Evolutionary conservation across 2,329 filamentous ascomycete species (phyloP), one percentile per base, ranked within the genome.

Genomic region (Aspergillaceae sp.): DNA sequence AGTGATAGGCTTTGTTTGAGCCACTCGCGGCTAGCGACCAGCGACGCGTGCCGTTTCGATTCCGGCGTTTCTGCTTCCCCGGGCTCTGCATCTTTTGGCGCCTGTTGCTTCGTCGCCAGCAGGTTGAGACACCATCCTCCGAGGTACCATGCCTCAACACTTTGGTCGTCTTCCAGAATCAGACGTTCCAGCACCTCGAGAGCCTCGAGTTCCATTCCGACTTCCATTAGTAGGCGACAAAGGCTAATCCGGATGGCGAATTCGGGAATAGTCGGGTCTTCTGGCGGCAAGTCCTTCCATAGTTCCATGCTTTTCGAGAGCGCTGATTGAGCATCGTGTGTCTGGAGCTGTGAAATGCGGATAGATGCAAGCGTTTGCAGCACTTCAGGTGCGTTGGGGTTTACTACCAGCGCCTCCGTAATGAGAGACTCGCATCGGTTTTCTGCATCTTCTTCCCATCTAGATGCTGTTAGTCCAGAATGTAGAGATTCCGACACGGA

Each of bases 101-200:
- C 64, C 36, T 74, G 60, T 51, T 66, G 62, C 61, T 74, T 69
- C 56, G 68, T 62, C 33, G 66, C 68, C 51, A 86, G 73, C 48
- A 95, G 77, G 63, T 88, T 87, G 55, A 94, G 76, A 57, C 88
- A 90, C 87, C 91, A 97, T 3, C 92, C 94, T 38, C 92, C 92
- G 4, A 98, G 76, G 69, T 98, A 98, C 89, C 90, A 96, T 11
- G 87, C 86, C 69, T 98, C 92, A 19, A 98, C 86, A 64, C 91
- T 95, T 61, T 86, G 78, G 62, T 98, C 94, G 55, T 98, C 91
- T 63, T 98, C 92, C 33, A 79, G 74, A 35, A 94, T 80, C 44
- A 98, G 73, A 45, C 87, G 76, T 63, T 95, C 87, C 45, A 96
- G 73, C 3, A 97, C 89, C 47, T 86, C 80, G 48, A 94, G 79